Conservation (phyloP, 2,329 filamentous ascomycete species). For the Xylaria sp. region DNA sequence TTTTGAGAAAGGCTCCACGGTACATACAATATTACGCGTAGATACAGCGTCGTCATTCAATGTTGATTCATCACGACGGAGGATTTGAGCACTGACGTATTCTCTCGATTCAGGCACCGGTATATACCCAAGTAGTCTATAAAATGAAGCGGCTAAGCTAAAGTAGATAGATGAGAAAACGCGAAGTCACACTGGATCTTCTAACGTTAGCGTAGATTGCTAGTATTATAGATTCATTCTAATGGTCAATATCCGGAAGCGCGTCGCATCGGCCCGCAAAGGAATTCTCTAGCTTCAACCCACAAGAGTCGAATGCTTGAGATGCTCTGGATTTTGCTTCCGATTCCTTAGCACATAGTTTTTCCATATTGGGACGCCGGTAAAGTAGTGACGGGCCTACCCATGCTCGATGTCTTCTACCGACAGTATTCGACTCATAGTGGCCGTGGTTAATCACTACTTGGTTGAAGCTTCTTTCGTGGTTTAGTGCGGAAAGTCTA, state of each 20-base stretch:
- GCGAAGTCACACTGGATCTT: not conserved
- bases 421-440: not conserved
- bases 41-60: not conserved
- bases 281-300: conserved; percentile 12
- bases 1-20: conserved; percentile 1
- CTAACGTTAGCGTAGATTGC: not conserved
- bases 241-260: not conserved
- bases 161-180: conserved; percentile 5
- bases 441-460: conserved; percentile 5
- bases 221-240: not conserved
- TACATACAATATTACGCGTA: not conserved
- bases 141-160: not conserved
- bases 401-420: not conserved
- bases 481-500: conserved; percentile 3
- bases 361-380: not conserved
- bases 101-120: conserved; percentile 5
- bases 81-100: conserved; percentile 4
- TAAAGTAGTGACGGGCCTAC: no score
- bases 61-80: not conserved
- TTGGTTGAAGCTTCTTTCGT: not conserved
- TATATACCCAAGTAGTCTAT: not conserved
- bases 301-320: not conserved
- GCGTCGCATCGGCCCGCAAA: conserved; percentile 17
- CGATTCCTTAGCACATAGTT: not conserved
- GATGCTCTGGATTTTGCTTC: not conserved